These are phyloP conservation scores for Erysiphe pulchra DNA, from an alignment of 2,329 filamentous ascomycete genomes.

Conservation along the genomic window DNA sequence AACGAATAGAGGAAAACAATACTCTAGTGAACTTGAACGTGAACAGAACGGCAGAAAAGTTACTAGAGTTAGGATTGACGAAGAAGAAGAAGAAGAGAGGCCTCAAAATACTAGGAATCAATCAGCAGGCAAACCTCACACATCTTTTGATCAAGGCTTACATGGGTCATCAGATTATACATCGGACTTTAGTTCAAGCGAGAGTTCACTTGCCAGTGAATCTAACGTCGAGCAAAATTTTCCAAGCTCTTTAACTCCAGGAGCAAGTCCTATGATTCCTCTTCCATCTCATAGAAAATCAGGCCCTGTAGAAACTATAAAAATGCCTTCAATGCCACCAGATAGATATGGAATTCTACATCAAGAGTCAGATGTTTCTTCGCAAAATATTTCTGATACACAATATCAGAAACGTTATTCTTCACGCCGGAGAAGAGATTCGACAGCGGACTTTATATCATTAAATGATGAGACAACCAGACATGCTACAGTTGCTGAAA, in stretches of 20 bases:
- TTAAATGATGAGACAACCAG: too few species aligned
- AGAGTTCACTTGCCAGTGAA: conserved; percentile 1
- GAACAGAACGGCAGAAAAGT: background rate
- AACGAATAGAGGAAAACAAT: conserved; percentile 25
- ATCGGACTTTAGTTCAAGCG: conserved; percentile 11
- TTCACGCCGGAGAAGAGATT: conserved; percentile 20
- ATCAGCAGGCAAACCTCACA: background rate
- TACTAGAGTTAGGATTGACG: background rate
- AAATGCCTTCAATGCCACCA: conserved; percentile 28
- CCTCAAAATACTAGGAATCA: background rate
- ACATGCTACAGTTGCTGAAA: too few species aligned
- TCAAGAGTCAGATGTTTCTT: conserved; percentile 18
- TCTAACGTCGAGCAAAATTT: background rate
- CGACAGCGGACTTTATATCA: background rate
- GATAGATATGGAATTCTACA: conserved; percentile 24
- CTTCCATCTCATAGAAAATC: conserved; percentile 3
- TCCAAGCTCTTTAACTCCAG: background rate
- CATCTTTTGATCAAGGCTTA: background rate
- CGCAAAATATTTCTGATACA: conserved; percentile 18
- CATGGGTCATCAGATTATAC: conserved; percentile 5
- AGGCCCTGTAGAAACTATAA: background rate
- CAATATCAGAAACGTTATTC: conserved; percentile 19
- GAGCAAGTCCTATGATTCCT: conserved; percentile 9
- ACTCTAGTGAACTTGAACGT: background rate
- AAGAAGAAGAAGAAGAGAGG: background rate